Base-by-base conservation (phyloP, 1,139 yeast species). In the Candida sanyaensis region DNA sequence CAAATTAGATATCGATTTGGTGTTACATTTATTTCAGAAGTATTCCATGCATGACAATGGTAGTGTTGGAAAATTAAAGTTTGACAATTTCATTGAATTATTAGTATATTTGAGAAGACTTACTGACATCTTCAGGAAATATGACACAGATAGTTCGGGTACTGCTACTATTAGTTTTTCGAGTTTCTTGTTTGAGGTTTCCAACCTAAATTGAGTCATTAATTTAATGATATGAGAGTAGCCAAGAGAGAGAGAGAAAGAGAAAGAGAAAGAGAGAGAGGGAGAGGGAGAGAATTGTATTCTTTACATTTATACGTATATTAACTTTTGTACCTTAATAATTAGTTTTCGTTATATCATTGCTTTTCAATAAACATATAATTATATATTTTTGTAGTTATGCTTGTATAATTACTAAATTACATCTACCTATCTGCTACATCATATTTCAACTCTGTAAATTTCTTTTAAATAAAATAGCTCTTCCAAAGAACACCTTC, bases 401-500 rank as follows among this genome's bases (percentile, higher is more conserved):
- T 3, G 3, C 21, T 17, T 17, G 21, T 17, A 17, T 17, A 17
- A 17, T 17, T 17, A 17, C 21, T 17, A 17, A 2, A 17, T 17
- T 17, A 2, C 21, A 17, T 17, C 21, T 17, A 2, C 21, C 21
- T 2, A 3, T 3, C 21, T 2, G 21, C 21, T 17, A 17, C 21
- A 17, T 17, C 21, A 17, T 17, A 17, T 11, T 33, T 32, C 17
- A 5, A 11, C 17, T 31, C 11, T 34, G 11, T 17, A n/a, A 12
- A n/a, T 34, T 34, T 17, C n/a, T 24, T n/a, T n/a, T 66, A 90
- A 34, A 92, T 90, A 68, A 91, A 92, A 62, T 95, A 95, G 64
- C 96, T 89, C 65, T 89, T 88, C 88, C 96, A 87, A 38, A 92
- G 71, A 3, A 93, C 97, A 39, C 99, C 99, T 64, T 93, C 98